Evolutionary conservation across 306 rosid genomes (phyloP).

Genomic region (Arachis hypogaea): DNA sequence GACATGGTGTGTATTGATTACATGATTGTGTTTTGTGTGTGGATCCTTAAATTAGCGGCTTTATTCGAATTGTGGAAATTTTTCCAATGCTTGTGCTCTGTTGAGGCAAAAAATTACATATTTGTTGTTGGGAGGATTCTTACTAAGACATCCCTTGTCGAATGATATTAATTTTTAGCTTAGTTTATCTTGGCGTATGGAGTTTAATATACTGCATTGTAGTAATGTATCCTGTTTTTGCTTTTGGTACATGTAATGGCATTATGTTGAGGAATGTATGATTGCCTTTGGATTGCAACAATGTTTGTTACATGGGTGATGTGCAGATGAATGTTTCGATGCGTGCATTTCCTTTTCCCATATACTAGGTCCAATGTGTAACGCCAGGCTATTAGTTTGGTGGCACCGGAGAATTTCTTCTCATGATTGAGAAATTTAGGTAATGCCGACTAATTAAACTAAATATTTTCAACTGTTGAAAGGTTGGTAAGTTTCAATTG

Average conservation of each 20-base stretch:
- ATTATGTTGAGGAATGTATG: conserved; percentile 30
- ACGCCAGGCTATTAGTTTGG: conserved; percentile 9
- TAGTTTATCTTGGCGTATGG: conserved; percentile 30
- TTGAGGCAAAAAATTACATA: conserved; percentile 26
- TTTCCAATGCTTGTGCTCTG: conserved; percentile 39
- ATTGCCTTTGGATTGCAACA: conserved; percentile 18
- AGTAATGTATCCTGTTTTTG: conserved; percentile 33
- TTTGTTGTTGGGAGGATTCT: conserved; percentile 36
- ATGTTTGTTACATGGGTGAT: conserved; percentile 35
- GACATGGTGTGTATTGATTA: conserved; percentile 37
- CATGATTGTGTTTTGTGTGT: conserved; percentile 40
- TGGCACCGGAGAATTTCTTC: conserved; percentile 14
- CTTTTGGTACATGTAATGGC: conserved; percentile 32
- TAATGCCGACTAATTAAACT: background rate
- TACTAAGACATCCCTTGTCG: conserved; percentile 33
- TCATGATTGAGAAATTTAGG: conserved; percentile 10
- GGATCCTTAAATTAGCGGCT: conserved; percentile 34
- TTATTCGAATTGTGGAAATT: conserved; percentile 33
- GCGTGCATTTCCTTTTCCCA: background rate
- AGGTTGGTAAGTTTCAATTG: background rate
- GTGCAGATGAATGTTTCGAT: background rate
- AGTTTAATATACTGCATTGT: conserved; percentile 32
- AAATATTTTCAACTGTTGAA: too few species aligned
- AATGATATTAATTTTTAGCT: conserved; percentile 32
- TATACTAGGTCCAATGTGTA: background rate